These are phyloP conservation scores for Fusarium sp. DNA, from an alignment of 2,329 filamentous ascomycete species.

Conservation along the genomic window DNA sequence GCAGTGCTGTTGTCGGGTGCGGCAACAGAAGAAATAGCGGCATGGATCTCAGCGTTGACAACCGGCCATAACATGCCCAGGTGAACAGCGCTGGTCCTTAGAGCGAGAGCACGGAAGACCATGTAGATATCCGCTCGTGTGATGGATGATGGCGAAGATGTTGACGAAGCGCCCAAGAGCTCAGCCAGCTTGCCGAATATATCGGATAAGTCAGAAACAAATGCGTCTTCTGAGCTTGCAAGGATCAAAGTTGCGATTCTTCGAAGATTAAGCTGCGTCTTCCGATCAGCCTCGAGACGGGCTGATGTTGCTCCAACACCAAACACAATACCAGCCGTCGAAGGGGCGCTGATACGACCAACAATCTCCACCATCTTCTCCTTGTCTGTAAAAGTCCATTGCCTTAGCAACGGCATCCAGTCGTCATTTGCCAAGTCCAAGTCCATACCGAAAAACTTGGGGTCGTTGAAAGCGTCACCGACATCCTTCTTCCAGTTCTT, in stretches of 20 bases:
- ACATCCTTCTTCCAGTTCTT: constrained; percentile 96
- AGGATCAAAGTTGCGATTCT: constrained; percentile 84
- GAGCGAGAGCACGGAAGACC: constrained; percentile 81
- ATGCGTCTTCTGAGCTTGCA: constrained; percentile 80
- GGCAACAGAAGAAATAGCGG: constrained; percentile 79
- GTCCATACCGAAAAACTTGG: constrained; percentile 82
- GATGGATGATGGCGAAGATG: constrained; percentile 90
- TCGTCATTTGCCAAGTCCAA: constrained; percentile 73
- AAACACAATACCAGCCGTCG: constrained; percentile 96
- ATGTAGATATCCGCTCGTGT: constrained; percentile 92
- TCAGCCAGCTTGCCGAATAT: constrained; percentile 89
- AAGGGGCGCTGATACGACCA: constrained; percentile 81
- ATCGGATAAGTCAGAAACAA: constrained; percentile 77
- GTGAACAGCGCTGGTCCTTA: constrained; percentile 83
- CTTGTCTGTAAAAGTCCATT: constrained; percentile 89
- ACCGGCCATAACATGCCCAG: constrained; percentile 90
- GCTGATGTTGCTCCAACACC: constrained; percentile 97
- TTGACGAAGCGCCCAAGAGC: constrained; percentile 82
- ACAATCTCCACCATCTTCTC: constrained; percentile 87
- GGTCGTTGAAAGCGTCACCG: constrained; percentile 89
- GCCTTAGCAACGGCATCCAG: constrained; percentile 86
- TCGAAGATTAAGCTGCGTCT: constrained; percentile 88
- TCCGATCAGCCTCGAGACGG: constrained; percentile 92
- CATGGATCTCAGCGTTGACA: constrained; percentile 86
- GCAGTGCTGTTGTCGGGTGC: constrained; percentile 71